Conservation (phyloP, 345 rosid genomes). For the Corchorus olitorius region DNA sequence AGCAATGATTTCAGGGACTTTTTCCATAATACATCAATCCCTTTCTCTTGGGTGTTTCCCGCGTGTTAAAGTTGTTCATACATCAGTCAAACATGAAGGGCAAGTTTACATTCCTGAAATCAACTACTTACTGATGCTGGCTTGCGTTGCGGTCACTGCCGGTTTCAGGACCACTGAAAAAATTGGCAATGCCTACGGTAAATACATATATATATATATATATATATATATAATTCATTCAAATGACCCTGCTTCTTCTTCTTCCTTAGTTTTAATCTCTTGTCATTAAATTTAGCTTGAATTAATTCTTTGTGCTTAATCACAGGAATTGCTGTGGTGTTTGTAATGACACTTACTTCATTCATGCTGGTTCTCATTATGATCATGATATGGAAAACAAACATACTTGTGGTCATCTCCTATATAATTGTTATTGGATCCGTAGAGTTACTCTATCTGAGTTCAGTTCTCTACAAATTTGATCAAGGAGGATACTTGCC, state of each 20-base stretch:
- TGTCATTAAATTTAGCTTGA: neutral
- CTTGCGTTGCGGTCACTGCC: constrained; percentile 47
- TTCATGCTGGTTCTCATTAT: constrained; percentile 45
- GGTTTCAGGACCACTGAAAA: constrained; percentile 45
- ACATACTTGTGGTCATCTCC: constrained; percentile 33
- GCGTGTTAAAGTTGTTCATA: constrained; percentile 53
- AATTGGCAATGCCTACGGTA: constrained; percentile 69
- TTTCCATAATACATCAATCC: constrained; percentile 63
- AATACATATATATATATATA: too few species aligned
- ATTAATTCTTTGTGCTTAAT: neutral
- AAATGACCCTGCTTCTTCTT: neutral
- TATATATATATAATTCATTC: too few species aligned
- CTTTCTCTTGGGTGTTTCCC: constrained; percentile 58
- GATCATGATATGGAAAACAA: constrained; percentile 60
- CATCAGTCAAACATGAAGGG: constrained; percentile 46
- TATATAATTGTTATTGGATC: constrained; percentile 30
- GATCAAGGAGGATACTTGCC: constrained; percentile 55
- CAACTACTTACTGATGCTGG: constrained; percentile 53
- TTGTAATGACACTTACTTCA: constrained; percentile 50
- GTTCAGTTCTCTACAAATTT: constrained; percentile 55
- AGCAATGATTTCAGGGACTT: constrained; percentile 58
- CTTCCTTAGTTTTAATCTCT: neutral
- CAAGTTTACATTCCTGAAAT: constrained; percentile 61
- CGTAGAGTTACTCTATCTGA: constrained; percentile 39
- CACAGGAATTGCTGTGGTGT: constrained; percentile 57